Percentiles rank a stretch among this genome's conserved stretches.
Conservation (phyloP, 257 asterid genomes). For the Handroanthus guayacan region DNA sequence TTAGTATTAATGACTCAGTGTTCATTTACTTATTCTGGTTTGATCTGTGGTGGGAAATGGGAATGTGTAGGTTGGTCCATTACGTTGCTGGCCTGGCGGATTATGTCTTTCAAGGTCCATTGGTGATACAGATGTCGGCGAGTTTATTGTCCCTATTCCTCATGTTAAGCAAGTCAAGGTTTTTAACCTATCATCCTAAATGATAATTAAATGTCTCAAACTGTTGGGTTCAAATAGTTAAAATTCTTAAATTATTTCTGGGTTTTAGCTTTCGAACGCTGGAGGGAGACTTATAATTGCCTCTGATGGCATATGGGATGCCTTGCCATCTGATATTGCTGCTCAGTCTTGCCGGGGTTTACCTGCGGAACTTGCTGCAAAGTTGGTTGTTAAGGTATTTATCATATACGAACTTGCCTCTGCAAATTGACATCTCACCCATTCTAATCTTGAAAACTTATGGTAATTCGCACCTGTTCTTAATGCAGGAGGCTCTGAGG, state of each 20-base stretch:
- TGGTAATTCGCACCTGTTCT: slow-evolving; percentile 36
- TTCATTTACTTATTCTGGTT: slow-evolving; percentile 1
- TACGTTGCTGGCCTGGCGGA: slow-evolving; percentile 99
- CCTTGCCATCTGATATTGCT: slow-evolving; percentile 82
- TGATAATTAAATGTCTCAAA: neutral
- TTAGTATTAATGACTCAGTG: neutral
- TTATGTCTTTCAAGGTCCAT: slow-evolving; percentile 97
- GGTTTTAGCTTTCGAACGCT: slow-evolving; percentile 83
- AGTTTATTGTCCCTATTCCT: slow-evolving; percentile 93
- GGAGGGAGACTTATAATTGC: slow-evolving; percentile 99
- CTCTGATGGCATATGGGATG: slow-evolving; percentile 99
- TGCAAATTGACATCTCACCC: slow-evolving; percentile 6
- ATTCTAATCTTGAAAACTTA: slow-evolving; percentile 11
- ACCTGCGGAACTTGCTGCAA: slow-evolving; percentile 97
- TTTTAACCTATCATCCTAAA: slow-evolving; percentile 30
- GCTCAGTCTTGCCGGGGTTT: slow-evolving; percentile 96
- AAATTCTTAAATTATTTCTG: slow-evolving; percentile 26
- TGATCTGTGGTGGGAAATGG: slow-evolving; percentile 22
- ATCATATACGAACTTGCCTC: neutral
- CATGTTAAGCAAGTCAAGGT: slow-evolving; percentile 99
- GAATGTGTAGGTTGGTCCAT: slow-evolving; percentile 85
- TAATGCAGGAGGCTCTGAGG: slow-evolving; percentile 91
- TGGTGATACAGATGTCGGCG: slow-evolving; percentile 98
- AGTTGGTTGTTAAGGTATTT: slow-evolving; percentile 90
- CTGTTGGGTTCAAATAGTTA: neutral